Percentiles rank a stretch among this genome's conserved stretches.
These are phyloP conservation scores for Yarrowia sp. DNA, from an alignment of 805 yeast species.

Conservation along the genomic window DNA sequence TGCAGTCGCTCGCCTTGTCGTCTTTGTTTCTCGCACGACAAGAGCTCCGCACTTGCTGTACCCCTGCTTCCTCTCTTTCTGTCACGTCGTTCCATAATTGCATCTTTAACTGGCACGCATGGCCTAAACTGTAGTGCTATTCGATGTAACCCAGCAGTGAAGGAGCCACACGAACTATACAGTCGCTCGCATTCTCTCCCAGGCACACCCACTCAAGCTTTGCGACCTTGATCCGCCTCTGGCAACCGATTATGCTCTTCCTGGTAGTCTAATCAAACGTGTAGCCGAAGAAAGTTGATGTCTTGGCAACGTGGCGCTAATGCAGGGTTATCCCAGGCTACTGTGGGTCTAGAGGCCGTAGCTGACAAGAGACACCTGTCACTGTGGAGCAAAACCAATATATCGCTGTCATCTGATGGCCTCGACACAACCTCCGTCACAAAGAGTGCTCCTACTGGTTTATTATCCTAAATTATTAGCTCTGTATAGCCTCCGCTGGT, in stretches of 20 bases:
- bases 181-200: background rate
- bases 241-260: background rate
- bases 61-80: background rate
- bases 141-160: background rate
- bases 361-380: background rate
- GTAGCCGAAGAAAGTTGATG: background rate
- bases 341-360: background rate
- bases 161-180: background rate
- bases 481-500: too few species aligned
- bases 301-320: slow-evolving; percentile 13
- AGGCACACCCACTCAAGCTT: background rate
- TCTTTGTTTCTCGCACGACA: too few species aligned
- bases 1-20: too few species aligned
- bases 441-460: too few species aligned
- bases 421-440: too few species aligned
- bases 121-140: too few species aligned
- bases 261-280: background rate
- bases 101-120: background rate
- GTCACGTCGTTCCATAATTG: background rate
- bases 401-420: too few species aligned
- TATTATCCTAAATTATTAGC: too few species aligned
- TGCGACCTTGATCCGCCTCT: background rate
- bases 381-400: too few species aligned
- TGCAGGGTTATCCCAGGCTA: slow-evolving; percentile 10
- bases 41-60: background rate